Evolutionary conservation across 129 eudicot species (phyloP), one percentile per base, ranked within the genome.

Genomic region (Sambucus nigra): DNA sequence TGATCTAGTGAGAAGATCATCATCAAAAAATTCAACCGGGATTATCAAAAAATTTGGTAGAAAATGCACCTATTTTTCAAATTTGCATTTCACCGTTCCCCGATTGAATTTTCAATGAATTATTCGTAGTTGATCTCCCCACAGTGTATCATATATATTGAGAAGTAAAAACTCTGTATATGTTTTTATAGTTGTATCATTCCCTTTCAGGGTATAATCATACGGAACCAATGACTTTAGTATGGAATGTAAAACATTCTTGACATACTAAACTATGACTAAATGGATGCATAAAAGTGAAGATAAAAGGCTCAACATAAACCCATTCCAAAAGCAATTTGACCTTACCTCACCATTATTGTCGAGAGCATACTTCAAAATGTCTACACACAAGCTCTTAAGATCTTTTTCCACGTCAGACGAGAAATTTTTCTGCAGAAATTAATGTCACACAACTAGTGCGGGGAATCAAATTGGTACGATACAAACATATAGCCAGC

Each of bases 301-400:
- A 10, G 26, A n/a, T 0, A 31, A 31, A n/a, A 64, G 3, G 0
- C 19, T 28, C n/a, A n/a, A n/a, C n/a, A n/a, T n/a, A n/a, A n/a
- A n/a, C n/a, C 5, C 59, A 56, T 23, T 49, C 15, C 12, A 47
- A 50, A 54, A 63, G 0, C 27, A 14, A 23, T 13, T 57, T 53
- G 9, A 27, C n/a, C 71, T 65, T 29, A 80, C 94, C 82, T 83
- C 82, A 20, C 55, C 74, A 29, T 68, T 65, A 53, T 61, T 65
- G 54, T 54, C 60, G 25, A 55, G 44, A 15, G 73, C 53, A 54
- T 66, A 57, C 61, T 70, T 80, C 63, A 58, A 48, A 47, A 84
- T 67, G 60, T 59, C 78, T 52, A 65, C 27, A 66, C 93, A 80
- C 69, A 73, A 61, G 78, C 71, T 71, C 66, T 74, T 78, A 0